Conservation (phyloP, 805 yeast genomes). For the Schwanniomyces sp. region DNA sequence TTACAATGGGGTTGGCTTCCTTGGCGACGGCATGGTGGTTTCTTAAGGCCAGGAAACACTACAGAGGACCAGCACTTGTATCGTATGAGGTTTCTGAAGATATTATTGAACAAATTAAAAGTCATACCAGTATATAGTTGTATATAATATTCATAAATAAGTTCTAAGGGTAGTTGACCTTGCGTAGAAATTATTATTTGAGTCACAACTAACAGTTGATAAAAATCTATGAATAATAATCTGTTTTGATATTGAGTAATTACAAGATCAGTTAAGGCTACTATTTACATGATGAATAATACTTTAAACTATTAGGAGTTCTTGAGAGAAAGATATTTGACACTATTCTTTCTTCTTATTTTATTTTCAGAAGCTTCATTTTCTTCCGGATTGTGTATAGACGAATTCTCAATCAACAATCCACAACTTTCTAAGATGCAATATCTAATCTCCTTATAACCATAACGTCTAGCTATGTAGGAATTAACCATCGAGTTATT, state of each 20-base stretch:
- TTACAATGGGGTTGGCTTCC: not conserved
- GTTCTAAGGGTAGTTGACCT: too few relatives aligned
- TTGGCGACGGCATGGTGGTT: not conserved
- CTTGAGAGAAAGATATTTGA: constrained; percentile 5
- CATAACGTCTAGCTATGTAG: constrained; percentile 41
- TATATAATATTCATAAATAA: too few relatives aligned
- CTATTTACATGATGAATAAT: not conserved
- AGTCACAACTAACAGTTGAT: too few relatives aligned
- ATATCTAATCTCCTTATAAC: constrained; percentile 52
- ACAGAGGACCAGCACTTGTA: too few relatives aligned
- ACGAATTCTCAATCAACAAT: constrained; percentile 9
- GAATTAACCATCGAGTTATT: constrained; percentile 48
- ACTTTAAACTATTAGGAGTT: too few relatives aligned
- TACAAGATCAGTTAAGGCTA: not conserved
- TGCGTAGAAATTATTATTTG: too few relatives aligned
- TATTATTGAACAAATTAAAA: too few relatives aligned
- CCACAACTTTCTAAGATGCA: constrained; percentile 58
- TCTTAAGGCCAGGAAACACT: too few relatives aligned
- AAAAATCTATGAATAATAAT: not conserved
- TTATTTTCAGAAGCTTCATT: constrained; percentile 8
- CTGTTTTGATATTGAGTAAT: too few relatives aligned
- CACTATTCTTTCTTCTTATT: constrained; percentile 6
- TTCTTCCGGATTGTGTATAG: constrained; percentile 3
- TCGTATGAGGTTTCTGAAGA: too few relatives aligned
- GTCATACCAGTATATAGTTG: too few relatives aligned